Conservation (phyloP, 257 asterid species). For the Solanum ossicruentum region DNA sequence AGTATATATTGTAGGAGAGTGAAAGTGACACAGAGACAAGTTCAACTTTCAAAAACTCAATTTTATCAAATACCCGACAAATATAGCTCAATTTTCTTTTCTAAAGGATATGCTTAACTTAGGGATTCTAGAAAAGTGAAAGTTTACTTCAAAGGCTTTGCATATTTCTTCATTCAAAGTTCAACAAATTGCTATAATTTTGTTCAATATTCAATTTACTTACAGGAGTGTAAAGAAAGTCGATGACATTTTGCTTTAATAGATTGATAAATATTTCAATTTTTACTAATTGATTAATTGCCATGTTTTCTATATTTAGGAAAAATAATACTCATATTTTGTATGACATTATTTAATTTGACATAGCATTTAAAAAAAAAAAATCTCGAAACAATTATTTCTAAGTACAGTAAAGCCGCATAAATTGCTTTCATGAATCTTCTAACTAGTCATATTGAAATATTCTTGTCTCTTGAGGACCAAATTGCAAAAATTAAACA, state of each 20-base stretch:
- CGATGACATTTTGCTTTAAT: not conserved
- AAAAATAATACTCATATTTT: not conserved
- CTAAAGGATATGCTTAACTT: not conserved
- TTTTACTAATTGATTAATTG: not conserved
- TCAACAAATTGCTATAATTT: not conserved
- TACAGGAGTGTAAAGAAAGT: not conserved
- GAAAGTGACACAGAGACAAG: not conserved
- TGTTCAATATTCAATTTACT: not conserved
- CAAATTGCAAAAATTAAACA: not conserved
- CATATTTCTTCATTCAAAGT: not conserved
- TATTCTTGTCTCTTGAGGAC: not conserved
- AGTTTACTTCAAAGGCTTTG: not conserved
- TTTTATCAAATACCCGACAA: not conserved
- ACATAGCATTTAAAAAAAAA: too few species aligned
- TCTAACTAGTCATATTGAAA: too few species aligned
- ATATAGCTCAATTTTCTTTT: not conserved
- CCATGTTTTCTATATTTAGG: not conserved
- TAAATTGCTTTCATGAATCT: too few species aligned
- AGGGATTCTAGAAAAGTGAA: not conserved
- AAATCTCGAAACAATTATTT: too few species aligned
- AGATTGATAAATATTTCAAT: not conserved
- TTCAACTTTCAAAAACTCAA: too few species aligned
- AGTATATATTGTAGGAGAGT: not conserved
- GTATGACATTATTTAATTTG: too few species aligned
- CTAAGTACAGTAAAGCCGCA: too few species aligned